phyloP scores from a whole-genome alignment of 2,329 filamentous ascomycete genomes.

The Neonectria magnoliae region DNA sequence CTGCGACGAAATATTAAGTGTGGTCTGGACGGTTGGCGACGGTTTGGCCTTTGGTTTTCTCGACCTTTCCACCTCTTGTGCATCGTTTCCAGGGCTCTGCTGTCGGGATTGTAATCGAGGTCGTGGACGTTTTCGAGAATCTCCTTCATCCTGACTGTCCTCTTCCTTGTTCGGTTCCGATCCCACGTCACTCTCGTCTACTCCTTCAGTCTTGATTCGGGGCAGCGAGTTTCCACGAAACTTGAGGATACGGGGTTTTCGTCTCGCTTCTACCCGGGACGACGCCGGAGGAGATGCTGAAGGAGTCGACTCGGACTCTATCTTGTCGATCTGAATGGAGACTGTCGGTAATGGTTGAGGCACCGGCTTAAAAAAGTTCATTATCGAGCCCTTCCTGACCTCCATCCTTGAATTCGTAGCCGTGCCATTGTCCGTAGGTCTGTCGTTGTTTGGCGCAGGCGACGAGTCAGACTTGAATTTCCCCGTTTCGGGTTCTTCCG shows the following conservation, averaged over 20 bases:
- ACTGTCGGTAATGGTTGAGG: slow-evolving; percentile 18
- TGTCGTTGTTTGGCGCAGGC: background rate
- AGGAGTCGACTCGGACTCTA: slow-evolving; percentile 32
- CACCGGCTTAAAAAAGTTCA: slow-evolving; percentile 55
- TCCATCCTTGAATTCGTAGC: background rate
- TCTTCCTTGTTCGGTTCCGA: background rate
- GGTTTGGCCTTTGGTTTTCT: slow-evolving; percentile 36
- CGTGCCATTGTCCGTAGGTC: background rate
- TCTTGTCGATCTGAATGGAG: slow-evolving; percentile 27
- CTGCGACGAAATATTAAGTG: slow-evolving; percentile 55
- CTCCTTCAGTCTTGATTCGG: slow-evolving; percentile 15
- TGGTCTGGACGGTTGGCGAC: slow-evolving; percentile 50
- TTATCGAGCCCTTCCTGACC: slow-evolving; percentile 49
- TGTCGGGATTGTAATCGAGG: background rate
- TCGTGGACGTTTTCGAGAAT: background rate
- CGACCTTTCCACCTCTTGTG: slow-evolving; percentile 1
- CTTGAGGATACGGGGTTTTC: slow-evolving; percentile 44
- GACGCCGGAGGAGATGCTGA: slow-evolving; percentile 41
- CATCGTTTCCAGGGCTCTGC: slow-evolving; percentile 8
- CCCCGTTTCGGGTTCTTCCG: background rate
- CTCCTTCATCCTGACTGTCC: background rate
- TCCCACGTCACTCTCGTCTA: slow-evolving; percentile 3
- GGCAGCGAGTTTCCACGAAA: slow-evolving; percentile 39
- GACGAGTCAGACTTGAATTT: background rate
- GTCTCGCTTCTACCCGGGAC: slow-evolving; percentile 14